Evolutionary conservation across 2,329 filamentous ascomycete species (phyloP).

Genomic region (Chaetomium olivaceum): DNA sequence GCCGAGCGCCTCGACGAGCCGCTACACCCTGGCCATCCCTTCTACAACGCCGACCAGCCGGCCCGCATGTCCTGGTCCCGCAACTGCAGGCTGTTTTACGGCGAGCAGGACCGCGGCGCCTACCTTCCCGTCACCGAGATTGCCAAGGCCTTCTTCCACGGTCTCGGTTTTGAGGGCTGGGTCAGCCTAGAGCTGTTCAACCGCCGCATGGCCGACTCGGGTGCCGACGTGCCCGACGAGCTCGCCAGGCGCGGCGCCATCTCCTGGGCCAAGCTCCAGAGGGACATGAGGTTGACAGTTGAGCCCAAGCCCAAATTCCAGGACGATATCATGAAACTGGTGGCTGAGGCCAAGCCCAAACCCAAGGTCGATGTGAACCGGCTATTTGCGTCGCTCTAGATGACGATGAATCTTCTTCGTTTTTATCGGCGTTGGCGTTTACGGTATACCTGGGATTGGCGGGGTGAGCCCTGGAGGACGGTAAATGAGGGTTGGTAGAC

Average conservation of each 20-base stretch:
- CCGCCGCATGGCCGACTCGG: constrained; percentile 55
- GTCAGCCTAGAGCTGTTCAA: constrained; percentile 72
- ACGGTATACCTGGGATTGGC: not conserved
- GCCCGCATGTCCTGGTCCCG: constrained; percentile 76
- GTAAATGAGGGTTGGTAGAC: not conserved
- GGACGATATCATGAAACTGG: constrained; percentile 34
- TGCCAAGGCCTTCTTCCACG: constrained; percentile 60
- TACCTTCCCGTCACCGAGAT: constrained; percentile 68
- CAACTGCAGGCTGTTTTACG: constrained; percentile 71
- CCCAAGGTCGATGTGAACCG: constrained; percentile 28
- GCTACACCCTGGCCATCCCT: constrained; percentile 57
- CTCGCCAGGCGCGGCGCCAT: constrained; percentile 49
- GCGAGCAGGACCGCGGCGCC: constrained; percentile 60
- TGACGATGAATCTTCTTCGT: constrained; percentile 6
- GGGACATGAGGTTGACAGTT: constrained; percentile 40
- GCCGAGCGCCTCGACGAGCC: constrained; percentile 63
- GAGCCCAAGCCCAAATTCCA: constrained; percentile 5
- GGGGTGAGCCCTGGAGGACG: no score
- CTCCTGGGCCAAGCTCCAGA: constrained; percentile 51
- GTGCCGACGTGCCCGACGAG: constrained; percentile 52
- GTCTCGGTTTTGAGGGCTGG: constrained; percentile 67
- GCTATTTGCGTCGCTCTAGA: constrained; percentile 41
- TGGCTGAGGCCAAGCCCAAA: constrained; percentile 16
- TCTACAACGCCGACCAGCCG: constrained; percentile 59
- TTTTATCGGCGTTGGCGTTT: constrained; percentile 1